These are phyloP conservation scores for Botryotinia narcissicola DNA, from an alignment of 2,329 filamentous ascomycete species.

Conservation along the genomic window DNA sequence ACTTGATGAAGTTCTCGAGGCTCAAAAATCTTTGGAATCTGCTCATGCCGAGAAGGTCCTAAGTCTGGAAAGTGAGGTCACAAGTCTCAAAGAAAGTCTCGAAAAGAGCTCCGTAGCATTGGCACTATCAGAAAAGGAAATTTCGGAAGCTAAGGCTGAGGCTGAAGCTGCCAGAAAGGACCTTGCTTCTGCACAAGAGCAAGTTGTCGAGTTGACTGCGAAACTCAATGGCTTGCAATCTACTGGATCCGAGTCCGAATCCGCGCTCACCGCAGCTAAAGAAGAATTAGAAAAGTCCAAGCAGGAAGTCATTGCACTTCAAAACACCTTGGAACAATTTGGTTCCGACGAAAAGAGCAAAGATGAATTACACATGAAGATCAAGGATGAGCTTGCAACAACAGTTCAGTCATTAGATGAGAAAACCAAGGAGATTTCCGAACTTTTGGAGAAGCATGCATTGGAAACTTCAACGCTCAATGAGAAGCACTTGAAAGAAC, in stretches of 20 bases:
- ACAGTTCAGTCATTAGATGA: constrained; percentile 35
- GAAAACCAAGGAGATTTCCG: constrained; percentile 40
- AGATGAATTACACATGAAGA: constrained; percentile 35
- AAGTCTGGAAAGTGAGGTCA: constrained; percentile 46
- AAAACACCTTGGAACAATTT: constrained; percentile 49
- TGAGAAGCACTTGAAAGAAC: constrained; percentile 53
- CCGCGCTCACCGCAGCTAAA: constrained; percentile 45
- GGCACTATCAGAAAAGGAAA: constrained; percentile 39
- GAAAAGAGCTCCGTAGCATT: constrained; percentile 35
- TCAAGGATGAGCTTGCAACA: constrained; percentile 34
- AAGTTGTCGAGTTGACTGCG: constrained; percentile 27
- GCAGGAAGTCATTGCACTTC: constrained; percentile 48
- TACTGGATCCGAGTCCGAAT: constrained; percentile 43
- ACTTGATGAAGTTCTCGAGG: constrained; percentile 52
- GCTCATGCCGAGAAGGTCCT: constrained; percentile 47
- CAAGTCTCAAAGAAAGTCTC: constrained; percentile 48
- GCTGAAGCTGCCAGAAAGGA: constrained; percentile 44
- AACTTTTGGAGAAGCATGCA: constrained; percentile 55
- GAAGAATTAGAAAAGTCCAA: constrained; percentile 39
- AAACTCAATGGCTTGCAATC: constrained; percentile 44
- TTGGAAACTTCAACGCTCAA: constrained; percentile 42
- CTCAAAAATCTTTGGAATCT: constrained; percentile 47
- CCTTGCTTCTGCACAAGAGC: constrained; percentile 42
- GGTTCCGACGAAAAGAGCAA: constrained; percentile 43
- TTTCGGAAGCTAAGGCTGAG: constrained; percentile 50